These are phyloP conservation scores for Penicillium sp. DNA, from an alignment of 2,329 filamentous ascomycete species.

Conservation along the genomic window DNA sequence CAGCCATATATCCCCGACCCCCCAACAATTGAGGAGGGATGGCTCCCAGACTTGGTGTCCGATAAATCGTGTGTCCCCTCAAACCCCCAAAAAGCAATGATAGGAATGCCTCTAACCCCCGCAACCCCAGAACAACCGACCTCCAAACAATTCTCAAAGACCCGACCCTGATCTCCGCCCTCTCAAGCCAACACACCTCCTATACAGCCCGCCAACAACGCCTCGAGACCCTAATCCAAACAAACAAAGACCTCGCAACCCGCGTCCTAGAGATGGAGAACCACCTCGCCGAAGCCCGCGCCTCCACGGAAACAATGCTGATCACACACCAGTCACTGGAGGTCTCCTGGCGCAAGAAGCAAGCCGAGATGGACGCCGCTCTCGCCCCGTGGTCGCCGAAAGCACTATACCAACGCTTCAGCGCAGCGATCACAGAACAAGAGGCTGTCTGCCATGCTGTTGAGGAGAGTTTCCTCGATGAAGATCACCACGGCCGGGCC, in stretches of 20 bases:
- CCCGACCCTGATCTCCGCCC: constrained; percentile 67
- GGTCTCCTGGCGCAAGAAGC: constrained; percentile 86
- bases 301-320: constrained; percentile 73
- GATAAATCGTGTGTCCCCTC: constrained; percentile 69
- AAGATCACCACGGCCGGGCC: constrained; percentile 52
- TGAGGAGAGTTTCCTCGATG: constrained; percentile 89
- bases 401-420: constrained; percentile 78
- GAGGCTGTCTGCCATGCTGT: constrained; percentile 75
- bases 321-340: constrained; percentile 82
- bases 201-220: constrained; percentile 63
- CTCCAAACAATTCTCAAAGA: constrained; percentile 77
- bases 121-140: constrained; percentile 30
- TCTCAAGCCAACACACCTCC: constrained; percentile 74
- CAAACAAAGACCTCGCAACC: constrained; percentile 68
- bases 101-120: constrained; percentile 5
- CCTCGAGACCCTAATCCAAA: constrained; percentile 63
- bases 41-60: constrained; percentile 73
- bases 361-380: constrained; percentile 82
- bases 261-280: constrained; percentile 44
- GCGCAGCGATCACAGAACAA: constrained; percentile 76
- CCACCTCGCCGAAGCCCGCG: constrained; percentile 55
- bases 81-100: constrained; percentile 15
- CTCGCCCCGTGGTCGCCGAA: constrained; percentile 82
- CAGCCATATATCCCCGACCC: constrained; percentile 26
- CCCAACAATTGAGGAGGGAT: constrained; percentile 57